Evolutionary conservation across 345 rosid species (phyloP).

Genomic region (Salix exigua): DNA sequence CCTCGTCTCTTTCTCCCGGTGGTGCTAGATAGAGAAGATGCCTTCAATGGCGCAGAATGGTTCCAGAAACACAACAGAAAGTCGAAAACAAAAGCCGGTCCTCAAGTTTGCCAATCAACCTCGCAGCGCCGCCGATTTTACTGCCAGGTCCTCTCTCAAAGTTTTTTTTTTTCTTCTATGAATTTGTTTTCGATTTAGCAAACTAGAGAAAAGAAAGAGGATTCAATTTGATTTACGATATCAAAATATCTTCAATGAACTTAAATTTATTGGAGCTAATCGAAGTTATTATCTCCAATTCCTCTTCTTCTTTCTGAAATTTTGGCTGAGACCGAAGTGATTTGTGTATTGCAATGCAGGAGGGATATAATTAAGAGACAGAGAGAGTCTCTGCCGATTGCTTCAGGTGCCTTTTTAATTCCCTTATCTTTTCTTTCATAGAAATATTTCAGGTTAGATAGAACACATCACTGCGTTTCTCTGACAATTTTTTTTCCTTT

Average conservation of each 20-base stretch:
- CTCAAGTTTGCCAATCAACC: conserved; percentile 24
- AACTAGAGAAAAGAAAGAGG: too few species aligned
- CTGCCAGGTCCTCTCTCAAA: conserved; percentile 26
- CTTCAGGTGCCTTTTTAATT: conserved; percentile 49
- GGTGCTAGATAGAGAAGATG: conserved; percentile 25
- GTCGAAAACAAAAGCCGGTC: conserved; percentile 16
- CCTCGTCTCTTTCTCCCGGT: neutral
- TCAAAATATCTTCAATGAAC: too few species aligned
- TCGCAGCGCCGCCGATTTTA: conserved; percentile 6
- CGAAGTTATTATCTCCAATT: too few species aligned
- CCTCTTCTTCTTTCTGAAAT: neutral
- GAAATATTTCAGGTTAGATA: conserved; percentile 1
- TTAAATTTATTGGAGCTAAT: too few species aligned
- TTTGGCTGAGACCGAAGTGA: neutral
- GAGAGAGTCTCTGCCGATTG: conserved; percentile 80
- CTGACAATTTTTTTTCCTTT: too few species aligned
- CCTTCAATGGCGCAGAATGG: conserved; percentile 54
- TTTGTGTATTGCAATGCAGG: conserved; percentile 25
- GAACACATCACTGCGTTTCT: neutral
- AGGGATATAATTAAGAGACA: conserved; percentile 51
- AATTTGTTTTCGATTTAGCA: neutral
- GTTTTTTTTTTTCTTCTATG: neutral
- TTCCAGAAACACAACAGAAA: conserved; percentile 13
- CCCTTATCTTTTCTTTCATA: neutral
- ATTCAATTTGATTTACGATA: too few species aligned